Base-by-base conservation (phyloP, 2,329 filamentous ascomycete genomes). In the Colletotrichum higginsianum region DNA sequence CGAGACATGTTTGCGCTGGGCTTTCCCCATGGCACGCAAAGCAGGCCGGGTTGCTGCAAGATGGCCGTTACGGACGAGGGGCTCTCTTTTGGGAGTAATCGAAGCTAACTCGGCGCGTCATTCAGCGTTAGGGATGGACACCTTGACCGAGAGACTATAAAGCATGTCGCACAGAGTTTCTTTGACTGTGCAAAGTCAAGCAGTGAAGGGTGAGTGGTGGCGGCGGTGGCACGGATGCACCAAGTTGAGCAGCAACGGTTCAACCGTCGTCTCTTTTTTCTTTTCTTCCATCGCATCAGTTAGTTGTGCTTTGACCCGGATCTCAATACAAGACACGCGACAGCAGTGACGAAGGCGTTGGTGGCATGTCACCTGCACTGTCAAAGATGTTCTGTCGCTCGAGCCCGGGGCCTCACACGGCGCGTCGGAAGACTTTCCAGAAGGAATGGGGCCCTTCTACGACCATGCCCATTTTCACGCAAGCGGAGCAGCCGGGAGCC, bases 401-500 rank as follows among this genome's bases (percentile, higher is more conserved):
- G 42, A 56, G 26, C 40, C 42, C 50, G 23, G 11, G 47, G 44
- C 49, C 47, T 56, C 38, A 23, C 35, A 50, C 66, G 49, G 66
- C 42, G 16, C 50, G 58, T 42, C 58, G 56, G 40, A 21, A 52
- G 23, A 35, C 30, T 55, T 72, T 72, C 70, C 67, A 72, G 70
- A 72, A 71, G 61, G 55, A 66, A 57, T 72, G 55, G 61, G 30
- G 61, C 30, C 53, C 55, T 72, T 72, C 70, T 44, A 66, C 35
- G 70, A 42, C 55, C 55, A 61, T 66, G 70, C 66, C 67, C 61
- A 55, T 38, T 66, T 66, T 72, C 56, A 61, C 21, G 47, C 35
- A 7, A 56, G 70, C 61, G 61, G 70, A 61, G 50, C 70, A 61
- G 69, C 67, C 55, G 61, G 60, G 66, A 46, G 58, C 42, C 69